Evolutionary conservation across 192 early-diverging fungal species (phyloP).

Genomic region (Entomortierella beljakovae): DNA sequence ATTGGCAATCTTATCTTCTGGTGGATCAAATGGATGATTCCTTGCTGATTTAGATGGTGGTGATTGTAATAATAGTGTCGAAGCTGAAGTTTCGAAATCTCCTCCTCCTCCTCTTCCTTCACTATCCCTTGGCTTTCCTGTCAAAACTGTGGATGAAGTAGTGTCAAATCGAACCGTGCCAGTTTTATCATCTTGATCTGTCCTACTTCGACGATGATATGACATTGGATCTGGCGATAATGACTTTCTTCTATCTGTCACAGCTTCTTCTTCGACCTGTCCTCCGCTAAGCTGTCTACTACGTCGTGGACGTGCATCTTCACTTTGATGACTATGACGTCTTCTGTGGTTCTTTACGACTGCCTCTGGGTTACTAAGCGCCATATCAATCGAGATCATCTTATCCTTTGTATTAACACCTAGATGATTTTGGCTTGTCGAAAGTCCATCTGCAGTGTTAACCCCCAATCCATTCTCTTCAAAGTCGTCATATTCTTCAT

Average conservation of each 20-base stretch:
- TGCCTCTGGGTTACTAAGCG: conserved; percentile 6
- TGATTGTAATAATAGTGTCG: conserved; percentile 2
- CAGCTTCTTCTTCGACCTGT: not conserved
- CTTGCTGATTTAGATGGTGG: not conserved
- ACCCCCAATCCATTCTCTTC: conserved; percentile 1
- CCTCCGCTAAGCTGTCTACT: not conserved
- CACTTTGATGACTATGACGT: conserved; percentile 43
- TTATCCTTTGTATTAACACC: not conserved
- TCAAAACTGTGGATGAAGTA: not conserved
- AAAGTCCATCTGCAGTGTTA: not conserved
- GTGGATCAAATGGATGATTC: conserved; percentile 5
- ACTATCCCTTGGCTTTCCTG: not conserved
- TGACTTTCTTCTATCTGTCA: not conserved
- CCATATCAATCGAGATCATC: conserved; percentile 46
- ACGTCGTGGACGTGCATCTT: conserved; percentile 19
- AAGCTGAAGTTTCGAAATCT: not conserved
- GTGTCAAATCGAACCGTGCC: conserved; percentile 39
- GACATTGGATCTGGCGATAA: not conserved
- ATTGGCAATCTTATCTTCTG: not conserved
- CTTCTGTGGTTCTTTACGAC: conserved; percentile 12
- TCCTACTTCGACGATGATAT: conserved; percentile 39
- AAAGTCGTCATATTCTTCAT: conserved; percentile 30
- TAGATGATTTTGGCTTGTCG: not conserved
- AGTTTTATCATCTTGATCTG: conserved; percentile 31
- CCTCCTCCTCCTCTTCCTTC: not conserved